Base-by-base conservation (phyloP, 495 filamentous ascomycete genomes). In the Podospora pseudopauciseta region DNA sequence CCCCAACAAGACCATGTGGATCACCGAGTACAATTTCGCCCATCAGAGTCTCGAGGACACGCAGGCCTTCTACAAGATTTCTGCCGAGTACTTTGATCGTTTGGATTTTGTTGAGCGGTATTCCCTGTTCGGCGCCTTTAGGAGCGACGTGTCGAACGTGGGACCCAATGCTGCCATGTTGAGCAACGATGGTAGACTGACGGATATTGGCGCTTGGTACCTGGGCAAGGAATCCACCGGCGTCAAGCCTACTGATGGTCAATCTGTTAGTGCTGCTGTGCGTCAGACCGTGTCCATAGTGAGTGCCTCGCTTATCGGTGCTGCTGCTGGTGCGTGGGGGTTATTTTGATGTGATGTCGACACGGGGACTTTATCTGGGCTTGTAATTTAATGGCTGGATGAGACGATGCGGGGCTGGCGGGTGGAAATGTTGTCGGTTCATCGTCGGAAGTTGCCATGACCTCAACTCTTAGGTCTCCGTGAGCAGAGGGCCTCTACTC, bases 201-300 rank as follows among this genome's bases (percentile, higher is more conserved):
- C 90, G 53, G 86, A 91, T 73, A 90, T 92, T 65, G 90, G 90
- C n/a, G 80, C 80, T 9, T 91, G 89, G 90, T 92, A 92, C 73
- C 74, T 92, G 5, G 90, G 89, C 2, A 77, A 83, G 5, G 70
- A 70, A 23, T 83, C 77, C 3, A 86, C 86, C 13, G 85, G 84
- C 44, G 76, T 83, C 9, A 9, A 56, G 13, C 69, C 69, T 13
- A 59, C 63, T 20, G 26, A 39, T 1, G 58, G 44, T 26, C 49
- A 64, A 3, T 65, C 65, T 49, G 39, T 49, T 5, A 49, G 39
- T 49, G 39, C 13, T 49, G 3, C 34, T 28, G 39, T 66, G 60
- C 9, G 57, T 63, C 32, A 65, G 16, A 28, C 58, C 1, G 20
- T 60, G 6, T 64, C 67, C 11, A 56, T 34, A 16, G 58, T 16